phyloP scores from a whole-genome alignment of 2,329 filamentous ascomycete genomes.

The Cucurbitaria berberidis region DNA sequence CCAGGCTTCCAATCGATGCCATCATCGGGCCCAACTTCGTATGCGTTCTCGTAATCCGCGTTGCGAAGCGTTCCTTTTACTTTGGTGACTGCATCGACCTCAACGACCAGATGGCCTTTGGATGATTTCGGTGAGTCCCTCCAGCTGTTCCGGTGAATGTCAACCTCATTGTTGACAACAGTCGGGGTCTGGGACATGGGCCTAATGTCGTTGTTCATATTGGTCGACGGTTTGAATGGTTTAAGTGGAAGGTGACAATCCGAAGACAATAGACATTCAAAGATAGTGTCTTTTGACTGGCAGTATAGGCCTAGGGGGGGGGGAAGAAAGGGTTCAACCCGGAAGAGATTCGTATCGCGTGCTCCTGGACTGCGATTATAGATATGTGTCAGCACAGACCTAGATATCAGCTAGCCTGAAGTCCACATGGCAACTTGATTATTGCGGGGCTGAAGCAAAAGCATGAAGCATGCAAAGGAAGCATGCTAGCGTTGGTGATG shows the following conservation, averaged over 20 bases:
- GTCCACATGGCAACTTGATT: constrained; percentile 5
- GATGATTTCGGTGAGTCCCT: background rate
- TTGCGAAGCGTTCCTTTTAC: background rate
- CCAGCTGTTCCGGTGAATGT: background rate
- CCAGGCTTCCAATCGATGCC: constrained; percentile 34
- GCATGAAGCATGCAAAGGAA: background rate
- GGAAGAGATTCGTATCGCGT: constrained; percentile 9
- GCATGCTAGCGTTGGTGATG: background rate
- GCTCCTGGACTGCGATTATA: constrained; percentile 2
- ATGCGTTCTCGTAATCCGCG: background rate
- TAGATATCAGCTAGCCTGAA: constrained; percentile 9
- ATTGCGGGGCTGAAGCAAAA: background rate
- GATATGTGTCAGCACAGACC: constrained; percentile 10
- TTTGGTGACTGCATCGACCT: constrained; percentile 7
- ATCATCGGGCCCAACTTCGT: constrained; percentile 6
- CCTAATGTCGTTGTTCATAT: constrained; percentile 2
- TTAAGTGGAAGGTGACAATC: background rate
- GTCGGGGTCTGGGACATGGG: background rate
- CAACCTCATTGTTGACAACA: background rate
- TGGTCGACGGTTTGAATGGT: background rate
- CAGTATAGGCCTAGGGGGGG: background rate
- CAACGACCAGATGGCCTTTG: constrained; percentile 9
- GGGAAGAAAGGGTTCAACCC: background rate
- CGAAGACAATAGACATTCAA: no score
- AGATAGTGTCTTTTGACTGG: background rate